phyloP scores from a whole-genome alignment of 148 eudicot genomes.

The Rhododendron molle region DNA sequence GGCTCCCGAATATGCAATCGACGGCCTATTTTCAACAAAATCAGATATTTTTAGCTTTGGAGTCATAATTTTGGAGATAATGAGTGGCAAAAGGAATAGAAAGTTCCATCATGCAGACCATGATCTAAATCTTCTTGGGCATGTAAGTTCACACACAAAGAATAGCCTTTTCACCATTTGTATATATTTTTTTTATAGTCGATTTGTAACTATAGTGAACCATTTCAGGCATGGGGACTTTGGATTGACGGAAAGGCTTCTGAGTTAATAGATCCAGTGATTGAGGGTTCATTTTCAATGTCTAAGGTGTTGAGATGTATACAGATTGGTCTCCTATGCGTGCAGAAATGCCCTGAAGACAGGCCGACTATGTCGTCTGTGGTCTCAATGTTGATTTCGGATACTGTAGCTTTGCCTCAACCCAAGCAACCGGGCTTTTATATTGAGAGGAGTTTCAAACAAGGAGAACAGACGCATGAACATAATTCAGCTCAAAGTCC shows the following conservation, averaged over 20 bases:
- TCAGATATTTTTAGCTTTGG: constrained; percentile 11
- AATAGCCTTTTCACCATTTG: too few species aligned
- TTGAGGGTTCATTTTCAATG: neutral
- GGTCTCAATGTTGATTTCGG: neutral
- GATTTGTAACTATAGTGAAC: neutral
- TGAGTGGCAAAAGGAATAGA: neutral
- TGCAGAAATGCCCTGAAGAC: neutral
- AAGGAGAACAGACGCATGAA: too few species aligned
- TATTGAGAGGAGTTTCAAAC: neutral
- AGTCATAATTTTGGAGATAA: constrained; percentile 8
- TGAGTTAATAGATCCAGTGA: neutral
- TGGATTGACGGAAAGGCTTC: constrained; percentile 14
- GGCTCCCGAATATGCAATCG: constrained; percentile 11
- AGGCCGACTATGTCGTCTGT: constrained; percentile 3
- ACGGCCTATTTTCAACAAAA: constrained; percentile 29
- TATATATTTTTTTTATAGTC: too few species aligned
- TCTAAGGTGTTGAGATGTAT: neutral
- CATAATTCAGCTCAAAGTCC: too few species aligned
- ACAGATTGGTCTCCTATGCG: constrained; percentile 8
- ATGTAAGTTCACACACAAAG: constrained; percentile 13
- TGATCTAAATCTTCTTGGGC: constrained; percentile 8
- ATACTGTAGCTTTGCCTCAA: neutral
- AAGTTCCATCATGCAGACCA: neutral
- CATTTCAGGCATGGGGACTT: constrained; percentile 18
- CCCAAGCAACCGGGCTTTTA: constrained; percentile 10